Evolutionary conservation across 2,329 filamentous ascomycete species (phyloP), one percentile per base, ranked within the genome.

Genomic region (Cytospora mali): DNA sequence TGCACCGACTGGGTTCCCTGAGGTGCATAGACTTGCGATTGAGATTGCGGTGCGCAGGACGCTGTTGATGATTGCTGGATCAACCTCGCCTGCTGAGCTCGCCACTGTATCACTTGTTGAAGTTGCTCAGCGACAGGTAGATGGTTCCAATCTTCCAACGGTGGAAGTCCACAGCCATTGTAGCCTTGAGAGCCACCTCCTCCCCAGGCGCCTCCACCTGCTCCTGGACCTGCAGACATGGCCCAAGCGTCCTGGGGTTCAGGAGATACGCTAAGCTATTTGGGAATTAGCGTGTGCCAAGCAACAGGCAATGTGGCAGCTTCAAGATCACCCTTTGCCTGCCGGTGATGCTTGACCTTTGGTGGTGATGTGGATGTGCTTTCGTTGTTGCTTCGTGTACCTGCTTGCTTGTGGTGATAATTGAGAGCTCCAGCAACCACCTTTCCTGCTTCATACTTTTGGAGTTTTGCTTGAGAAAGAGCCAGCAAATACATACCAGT

Each of bases 71-170:
- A n/a, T 60, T n/a, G 21, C 50, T 46, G 35, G 21, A 13, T 48
- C 23, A 46, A 21, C n/a, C n/a, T n/a, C n/a, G n/a, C n/a, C 31
- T 48, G 51, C 21, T 52, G 58, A 21, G 46, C 39, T 29, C 58
- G 55, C 60, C 63, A 62, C 27, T 53, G 28, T 23, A 13, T 58
- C 31, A 28, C 46, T 6, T 46, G 35, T 25, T 31, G 46, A 23
- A 65, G 35, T 31, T 55, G 59, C 11, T 58, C 59, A 6, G 58
- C 59, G n/a, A 62, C 6, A 25, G 60, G 28, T 29, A 65, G 59
- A 29, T 62, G 33, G 2, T 16, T 54, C 58, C 58, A 60, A 29
- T 54, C 50, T 6, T 54, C 21, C 39, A 65, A 54, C 1, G 59
- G 59, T 55, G 63, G 59, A 33, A 55, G 55, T n/a, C 31, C 46